phyloP scores from a whole-genome alignment of 2,329 filamentous ascomycete genomes.

The Fusarium bactridioides region DNA sequence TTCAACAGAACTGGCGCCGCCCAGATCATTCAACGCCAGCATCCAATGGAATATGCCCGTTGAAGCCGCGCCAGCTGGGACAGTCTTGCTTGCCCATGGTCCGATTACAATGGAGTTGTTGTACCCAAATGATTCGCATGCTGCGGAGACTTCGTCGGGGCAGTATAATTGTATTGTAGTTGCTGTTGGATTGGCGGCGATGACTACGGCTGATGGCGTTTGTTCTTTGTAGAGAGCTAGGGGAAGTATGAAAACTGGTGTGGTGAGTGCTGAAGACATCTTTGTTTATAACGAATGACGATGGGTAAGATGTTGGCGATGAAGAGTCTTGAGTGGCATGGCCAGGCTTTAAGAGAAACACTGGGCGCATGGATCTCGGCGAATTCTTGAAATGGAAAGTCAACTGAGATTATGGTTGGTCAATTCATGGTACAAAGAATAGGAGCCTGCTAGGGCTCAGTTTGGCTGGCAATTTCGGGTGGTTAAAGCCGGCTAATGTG shows the following conservation, averaged over 20 bases:
- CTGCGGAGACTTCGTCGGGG: neutral
- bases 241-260: neutral
- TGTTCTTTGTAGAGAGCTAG: neutral
- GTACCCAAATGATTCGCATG: neutral
- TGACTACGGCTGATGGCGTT: neutral
- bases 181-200: neutral
- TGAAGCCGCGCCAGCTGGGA: neutral
- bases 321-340: neutral
- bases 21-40: neutral
- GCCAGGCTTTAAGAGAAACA: neutral
- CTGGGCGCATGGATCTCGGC: neutral
- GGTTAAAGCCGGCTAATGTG: neutral
- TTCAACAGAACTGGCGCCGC: neutral
- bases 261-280: neutral
- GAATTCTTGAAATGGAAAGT: neutral
- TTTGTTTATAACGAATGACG: neutral
- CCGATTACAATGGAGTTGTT: slow-evolving; percentile 10
- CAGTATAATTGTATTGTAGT: neutral
- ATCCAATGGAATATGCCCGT: slow-evolving; percentile 11
- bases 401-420: neutral
- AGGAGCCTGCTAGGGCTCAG: neutral
- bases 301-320: neutral
- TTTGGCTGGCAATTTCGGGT: neutral
- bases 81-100: slow-evolving; percentile 4
- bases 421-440: too few species aligned